Evolutionary conservation across 768 basidiomycete genomes (phyloP).

Genomic region (Termitomyces sp.): DNA sequence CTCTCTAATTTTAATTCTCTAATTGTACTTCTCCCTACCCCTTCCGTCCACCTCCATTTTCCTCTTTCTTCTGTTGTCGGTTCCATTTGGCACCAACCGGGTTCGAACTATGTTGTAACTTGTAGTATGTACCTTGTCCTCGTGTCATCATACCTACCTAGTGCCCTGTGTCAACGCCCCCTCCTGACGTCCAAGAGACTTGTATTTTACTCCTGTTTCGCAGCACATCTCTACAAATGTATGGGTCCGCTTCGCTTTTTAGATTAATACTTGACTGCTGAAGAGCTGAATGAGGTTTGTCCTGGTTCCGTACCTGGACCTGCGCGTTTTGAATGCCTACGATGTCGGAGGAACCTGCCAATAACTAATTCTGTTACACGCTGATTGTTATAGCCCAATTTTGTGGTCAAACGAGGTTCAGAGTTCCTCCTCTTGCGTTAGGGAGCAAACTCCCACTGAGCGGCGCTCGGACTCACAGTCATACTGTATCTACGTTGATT

Average conservation of each 20-base stretch:
- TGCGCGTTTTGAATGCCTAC: not conserved
- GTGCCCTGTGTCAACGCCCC: not conserved
- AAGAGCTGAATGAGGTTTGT: too few relatives aligned
- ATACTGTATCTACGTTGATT: too few relatives aligned
- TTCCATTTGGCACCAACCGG: not conserved
- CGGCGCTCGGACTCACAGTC: too few relatives aligned
- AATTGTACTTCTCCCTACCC: not conserved
- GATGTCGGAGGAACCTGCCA: not conserved
- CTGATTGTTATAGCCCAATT: not conserved
- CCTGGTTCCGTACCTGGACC: too few relatives aligned
- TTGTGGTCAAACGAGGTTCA: too few relatives aligned
- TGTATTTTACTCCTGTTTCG: not conserved
- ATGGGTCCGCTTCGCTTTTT: not conserved
- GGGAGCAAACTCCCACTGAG: not conserved
- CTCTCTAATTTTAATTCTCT: not conserved
- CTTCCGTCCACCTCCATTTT: not conserved
- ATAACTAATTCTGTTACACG: not conserved
- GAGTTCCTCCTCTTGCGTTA: not conserved
- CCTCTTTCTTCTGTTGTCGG: not conserved
- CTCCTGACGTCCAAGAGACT: not conserved
- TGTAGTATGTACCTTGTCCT: too few relatives aligned
- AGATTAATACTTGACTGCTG: too few relatives aligned
- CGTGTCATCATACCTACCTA: not conserved
- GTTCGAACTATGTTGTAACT: conserved; percentile 4
- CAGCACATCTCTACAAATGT: too few relatives aligned